Evolutionary conservation across 2,329 filamentous ascomycete genomes (phyloP).

Genomic region (Albophoma yamanashiensis): DNA sequence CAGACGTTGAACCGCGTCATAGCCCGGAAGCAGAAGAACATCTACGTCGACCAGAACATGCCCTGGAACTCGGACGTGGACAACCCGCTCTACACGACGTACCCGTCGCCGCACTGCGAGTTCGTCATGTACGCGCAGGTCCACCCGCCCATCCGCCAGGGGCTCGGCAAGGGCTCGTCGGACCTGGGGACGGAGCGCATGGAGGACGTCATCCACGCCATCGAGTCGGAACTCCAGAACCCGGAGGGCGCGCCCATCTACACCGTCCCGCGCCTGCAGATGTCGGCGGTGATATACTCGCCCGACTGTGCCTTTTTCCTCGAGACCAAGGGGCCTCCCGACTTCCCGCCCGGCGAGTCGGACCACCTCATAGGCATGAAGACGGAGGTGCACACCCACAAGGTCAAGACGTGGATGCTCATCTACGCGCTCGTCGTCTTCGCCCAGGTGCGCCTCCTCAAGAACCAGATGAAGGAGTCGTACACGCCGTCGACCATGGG

Average conservation of each 20-base stretch:
- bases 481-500: conserved; percentile 58
- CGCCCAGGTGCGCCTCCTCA: conserved; percentile 50
- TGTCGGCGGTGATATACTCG: conserved; percentile 55
- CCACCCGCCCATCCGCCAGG: conserved; percentile 38
- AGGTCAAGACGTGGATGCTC: conserved; percentile 49
- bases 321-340: conserved; percentile 52
- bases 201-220: conserved; percentile 33
- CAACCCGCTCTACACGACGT: conserved; percentile 44
- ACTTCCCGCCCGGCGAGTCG: conserved; percentile 37
- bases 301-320: conserved; percentile 59
- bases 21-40: conserved; percentile 46
- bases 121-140: conserved; percentile 80
- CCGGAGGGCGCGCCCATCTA: conserved; percentile 49
- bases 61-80: conserved; percentile 69
- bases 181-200: conserved; percentile 20
- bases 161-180: conserved; percentile 19
- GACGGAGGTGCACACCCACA: conserved; percentile 45
- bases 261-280: conserved; percentile 43
- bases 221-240: conserved; percentile 53
- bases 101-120: conserved; percentile 69
- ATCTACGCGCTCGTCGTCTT: conserved; percentile 45
- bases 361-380: conserved; percentile 50
- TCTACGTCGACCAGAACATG: conserved; percentile 46
- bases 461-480: conserved; percentile 54
- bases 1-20: conserved; percentile 60